These are phyloP conservation scores for Populus trichocarpa DNA, from an alignment of 441 rosid species.

Conservation along the genomic window DNA sequence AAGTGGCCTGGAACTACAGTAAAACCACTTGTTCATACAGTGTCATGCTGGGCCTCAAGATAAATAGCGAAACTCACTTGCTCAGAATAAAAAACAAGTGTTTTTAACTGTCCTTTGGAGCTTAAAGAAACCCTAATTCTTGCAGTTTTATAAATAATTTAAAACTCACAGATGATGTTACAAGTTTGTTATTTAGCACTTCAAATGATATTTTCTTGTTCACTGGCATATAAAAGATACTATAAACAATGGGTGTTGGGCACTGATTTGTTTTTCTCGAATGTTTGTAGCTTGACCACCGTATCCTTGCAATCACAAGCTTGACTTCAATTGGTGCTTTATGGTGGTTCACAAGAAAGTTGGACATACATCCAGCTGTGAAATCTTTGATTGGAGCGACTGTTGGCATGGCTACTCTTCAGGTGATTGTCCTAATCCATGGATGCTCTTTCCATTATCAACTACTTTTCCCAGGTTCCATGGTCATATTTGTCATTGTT, in stretches of 20 bases:
- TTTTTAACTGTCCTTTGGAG: not conserved
- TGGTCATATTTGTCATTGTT: not conserved
- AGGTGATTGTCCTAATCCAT: slow-evolving; percentile 38
- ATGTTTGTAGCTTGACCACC: no score
- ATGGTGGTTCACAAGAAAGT: slow-evolving; percentile 62
- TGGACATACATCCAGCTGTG: slow-evolving; percentile 85
- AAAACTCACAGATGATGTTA: not conserved
- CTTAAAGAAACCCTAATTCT: not conserved
- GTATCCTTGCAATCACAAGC: no score
- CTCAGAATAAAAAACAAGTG: not conserved
- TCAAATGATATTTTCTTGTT: not conserved
- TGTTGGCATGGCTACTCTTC: slow-evolving; percentile 77
- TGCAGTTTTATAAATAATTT: not conserved
- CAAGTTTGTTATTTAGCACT: not conserved
- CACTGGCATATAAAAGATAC: not conserved
- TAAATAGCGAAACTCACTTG: not conserved
- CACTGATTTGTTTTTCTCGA: not conserved
- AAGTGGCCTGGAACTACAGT: not conserved
- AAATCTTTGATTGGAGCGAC: slow-evolving; percentile 69
- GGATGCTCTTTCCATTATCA: not conserved
- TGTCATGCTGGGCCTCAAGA: not conserved
- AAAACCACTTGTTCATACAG: not conserved
- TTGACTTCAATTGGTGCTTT: slow-evolving; percentile 35
- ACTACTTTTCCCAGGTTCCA: not conserved
- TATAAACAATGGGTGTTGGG: not conserved